These are phyloP conservation scores for Russula ochroleuca DNA, from an alignment of 768 basidiomycete species.

Conservation along the genomic window DNA sequence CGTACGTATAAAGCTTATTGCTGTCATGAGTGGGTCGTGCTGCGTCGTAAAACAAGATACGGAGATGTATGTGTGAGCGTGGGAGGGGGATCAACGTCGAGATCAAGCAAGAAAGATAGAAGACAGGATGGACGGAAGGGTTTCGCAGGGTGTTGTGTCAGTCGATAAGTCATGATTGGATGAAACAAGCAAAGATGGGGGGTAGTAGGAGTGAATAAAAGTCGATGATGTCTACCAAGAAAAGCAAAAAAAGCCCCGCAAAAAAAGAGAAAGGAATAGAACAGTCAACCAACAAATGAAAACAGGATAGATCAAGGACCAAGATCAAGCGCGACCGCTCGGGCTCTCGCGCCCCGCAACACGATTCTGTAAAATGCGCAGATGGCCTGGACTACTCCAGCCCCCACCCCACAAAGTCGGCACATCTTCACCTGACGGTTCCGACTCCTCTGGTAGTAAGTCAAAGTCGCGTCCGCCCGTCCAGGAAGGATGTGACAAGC, in stretches of 20 bases:
- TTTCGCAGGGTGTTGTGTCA: not conserved
- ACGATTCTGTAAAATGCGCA: conserved; percentile 22
- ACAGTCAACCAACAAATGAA: not conserved
- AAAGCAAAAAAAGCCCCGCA: not conserved
- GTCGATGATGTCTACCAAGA: conserved; percentile 4
- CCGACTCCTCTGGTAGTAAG: not conserved
- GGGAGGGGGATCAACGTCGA: not conserved
- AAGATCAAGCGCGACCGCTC: conserved; percentile 11
- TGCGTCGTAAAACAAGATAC: conserved; percentile 5
- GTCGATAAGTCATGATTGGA: not conserved
- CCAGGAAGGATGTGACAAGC: conserved; percentile 29
- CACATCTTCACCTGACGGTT: not conserved
- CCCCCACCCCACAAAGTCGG: conserved; percentile 19
- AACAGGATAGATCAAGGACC: not conserved
- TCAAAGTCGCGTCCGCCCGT: conserved; percentile 21
- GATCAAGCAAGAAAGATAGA: not conserved
- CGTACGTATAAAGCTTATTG: conserved; percentile 19
- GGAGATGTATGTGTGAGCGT: not conserved
- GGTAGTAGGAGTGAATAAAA: not conserved
- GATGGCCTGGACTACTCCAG: conserved; percentile 24
- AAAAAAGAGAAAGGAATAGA: not conserved
- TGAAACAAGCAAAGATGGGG: not conserved
- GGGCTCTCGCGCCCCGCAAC: conserved; percentile 10
- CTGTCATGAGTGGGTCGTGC: conserved; percentile 4
- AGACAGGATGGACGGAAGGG: not conserved